A percentile compares a stretch with the other conserved stretches of the same genome.
Evolutionary conservation across 1,284 basidiomycete genomes (phyloP).

Genomic region (Rhodotorula sp.): DNA sequence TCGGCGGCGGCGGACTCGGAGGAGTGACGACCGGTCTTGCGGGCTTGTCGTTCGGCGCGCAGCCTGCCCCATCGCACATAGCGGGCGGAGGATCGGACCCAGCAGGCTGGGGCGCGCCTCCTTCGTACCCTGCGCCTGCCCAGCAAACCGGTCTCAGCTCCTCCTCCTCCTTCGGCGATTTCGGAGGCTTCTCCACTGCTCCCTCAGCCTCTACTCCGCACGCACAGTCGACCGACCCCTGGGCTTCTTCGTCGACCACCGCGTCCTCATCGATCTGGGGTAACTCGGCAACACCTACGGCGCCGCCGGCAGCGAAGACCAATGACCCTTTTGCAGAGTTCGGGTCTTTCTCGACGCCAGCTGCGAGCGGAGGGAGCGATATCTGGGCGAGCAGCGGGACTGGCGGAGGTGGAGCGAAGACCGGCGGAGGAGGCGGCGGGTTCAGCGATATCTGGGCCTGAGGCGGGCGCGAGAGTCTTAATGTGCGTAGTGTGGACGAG

Average conservation of each 20-base stretch:
- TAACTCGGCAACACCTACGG: conserved; percentile 14
- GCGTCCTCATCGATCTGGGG: conserved; percentile 10
- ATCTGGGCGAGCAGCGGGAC: conserved; percentile 20
- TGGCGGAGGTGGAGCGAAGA: neutral
- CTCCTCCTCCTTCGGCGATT: neutral
- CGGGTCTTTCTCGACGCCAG: conserved; percentile 17
- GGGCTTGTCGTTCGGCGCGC: neutral
- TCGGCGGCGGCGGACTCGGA: neutral
- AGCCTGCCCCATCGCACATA: neutral
- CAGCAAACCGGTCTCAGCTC: neutral
- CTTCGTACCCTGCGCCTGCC: neutral
- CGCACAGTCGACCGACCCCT: neutral
- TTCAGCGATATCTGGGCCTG: conserved; percentile 40
- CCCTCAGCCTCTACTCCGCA: neutral
- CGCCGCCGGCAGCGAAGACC: neutral
- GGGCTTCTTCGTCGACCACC: neutral
- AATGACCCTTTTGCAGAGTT: conserved; percentile 33
- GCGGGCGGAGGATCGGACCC: neutral
- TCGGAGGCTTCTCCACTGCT: neutral
- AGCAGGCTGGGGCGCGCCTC: neutral
- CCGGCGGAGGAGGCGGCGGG: conserved; percentile 5
- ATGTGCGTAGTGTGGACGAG: neutral
- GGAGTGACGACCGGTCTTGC: conserved; percentile 4
- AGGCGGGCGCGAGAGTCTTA: neutral
- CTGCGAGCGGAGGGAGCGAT: conserved; percentile 1